phyloP scores from a whole-genome alignment of 768 basidiomycete species.

The Termitomyces bulborhizus region DNA sequence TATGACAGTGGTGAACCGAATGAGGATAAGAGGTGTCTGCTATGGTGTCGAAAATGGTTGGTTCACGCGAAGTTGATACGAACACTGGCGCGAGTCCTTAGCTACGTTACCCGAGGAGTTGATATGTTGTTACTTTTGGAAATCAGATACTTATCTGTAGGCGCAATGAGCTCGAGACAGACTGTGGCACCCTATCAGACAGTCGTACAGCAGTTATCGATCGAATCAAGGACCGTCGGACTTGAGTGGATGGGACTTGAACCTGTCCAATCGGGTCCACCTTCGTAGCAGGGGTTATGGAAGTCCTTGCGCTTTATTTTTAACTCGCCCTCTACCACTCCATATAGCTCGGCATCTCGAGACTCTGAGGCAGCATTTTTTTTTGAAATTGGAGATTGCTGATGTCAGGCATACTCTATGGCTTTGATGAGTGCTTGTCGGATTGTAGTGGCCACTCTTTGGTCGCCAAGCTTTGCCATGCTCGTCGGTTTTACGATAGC shows the following conservation, averaged over 20 bases:
- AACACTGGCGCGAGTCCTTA: neutral
- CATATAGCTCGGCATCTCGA: neutral
- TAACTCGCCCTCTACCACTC: neutral
- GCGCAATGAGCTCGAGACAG: neutral
- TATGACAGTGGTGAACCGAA: constrained; percentile 5
- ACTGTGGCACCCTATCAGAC: neutral
- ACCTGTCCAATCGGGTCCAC: neutral
- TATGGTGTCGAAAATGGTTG: neutral
- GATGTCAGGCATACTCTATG: neutral
- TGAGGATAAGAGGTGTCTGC: neutral
- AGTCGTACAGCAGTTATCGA: neutral
- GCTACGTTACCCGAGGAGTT: neutral
- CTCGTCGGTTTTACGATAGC: neutral
- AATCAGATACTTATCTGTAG: neutral
- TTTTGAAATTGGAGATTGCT: neutral
- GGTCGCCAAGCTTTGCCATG: neutral
- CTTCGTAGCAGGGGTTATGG: neutral
- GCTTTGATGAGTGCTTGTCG: neutral
- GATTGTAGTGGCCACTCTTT: neutral
- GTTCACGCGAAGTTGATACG: neutral
- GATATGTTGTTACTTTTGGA: neutral
- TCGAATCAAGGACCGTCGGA: neutral
- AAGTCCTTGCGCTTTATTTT: neutral
- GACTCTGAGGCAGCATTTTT: neutral
- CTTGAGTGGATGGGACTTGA: neutral